A percentile compares a stretch with the other conserved stretches of the same genome.
Evolutionary conservation across 495 filamentous ascomycete species (phyloP).

Genomic region (Poronia punctata): DNA sequence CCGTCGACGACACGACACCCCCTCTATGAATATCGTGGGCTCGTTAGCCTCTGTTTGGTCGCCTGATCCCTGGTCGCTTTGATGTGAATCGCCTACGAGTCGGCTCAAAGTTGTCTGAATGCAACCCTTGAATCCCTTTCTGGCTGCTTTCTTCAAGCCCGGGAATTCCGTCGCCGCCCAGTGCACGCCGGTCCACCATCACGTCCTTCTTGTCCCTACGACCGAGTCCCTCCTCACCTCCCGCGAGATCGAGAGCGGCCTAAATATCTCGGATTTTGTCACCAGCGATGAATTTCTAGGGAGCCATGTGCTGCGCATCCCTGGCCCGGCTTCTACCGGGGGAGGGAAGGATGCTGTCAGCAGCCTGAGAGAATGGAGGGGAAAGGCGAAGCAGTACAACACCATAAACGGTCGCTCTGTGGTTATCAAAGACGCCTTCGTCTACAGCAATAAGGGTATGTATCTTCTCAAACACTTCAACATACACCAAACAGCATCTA

Average conservation of each 20-base stretch:
- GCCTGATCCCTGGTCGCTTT: too few relatives aligned
- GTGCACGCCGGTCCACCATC: slow-evolving; percentile 85
- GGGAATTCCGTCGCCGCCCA: slow-evolving; percentile 78
- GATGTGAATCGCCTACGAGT: not conserved
- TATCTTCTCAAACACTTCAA: not conserved
- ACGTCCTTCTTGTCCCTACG: slow-evolving; percentile 90
- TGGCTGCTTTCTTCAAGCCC: slow-evolving; percentile 90
- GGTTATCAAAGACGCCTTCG: slow-evolving; percentile 85
- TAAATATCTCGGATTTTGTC: slow-evolving; percentile 71
- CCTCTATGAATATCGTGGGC: slow-evolving; percentile 3
- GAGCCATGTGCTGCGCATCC: slow-evolving; percentile 91
- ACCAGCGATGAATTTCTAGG: slow-evolving; percentile 88
- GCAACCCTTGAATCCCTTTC: slow-evolving; percentile 98
- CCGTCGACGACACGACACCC: not conserved
- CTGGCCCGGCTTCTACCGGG: slow-evolving; percentile 47
- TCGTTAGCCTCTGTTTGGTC: not conserved
- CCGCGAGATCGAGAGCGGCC: slow-evolving; percentile 80
- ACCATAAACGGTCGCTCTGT: slow-evolving; percentile 91
- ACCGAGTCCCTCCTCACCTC: slow-evolving; percentile 84
- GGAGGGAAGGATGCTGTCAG: slow-evolving; percentile 59
- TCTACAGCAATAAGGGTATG: slow-evolving; percentile 94
- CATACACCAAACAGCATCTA: slow-evolving; percentile 5
- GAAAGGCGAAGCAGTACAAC: slow-evolving; percentile 87
- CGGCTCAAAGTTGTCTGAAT: slow-evolving; percentile 50
- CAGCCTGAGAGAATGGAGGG: slow-evolving; percentile 80